These are phyloP conservation scores for Penicillium turbatum DNA, from an alignment of 495 filamentous ascomycete genomes.

Conservation along the genomic window DNA sequence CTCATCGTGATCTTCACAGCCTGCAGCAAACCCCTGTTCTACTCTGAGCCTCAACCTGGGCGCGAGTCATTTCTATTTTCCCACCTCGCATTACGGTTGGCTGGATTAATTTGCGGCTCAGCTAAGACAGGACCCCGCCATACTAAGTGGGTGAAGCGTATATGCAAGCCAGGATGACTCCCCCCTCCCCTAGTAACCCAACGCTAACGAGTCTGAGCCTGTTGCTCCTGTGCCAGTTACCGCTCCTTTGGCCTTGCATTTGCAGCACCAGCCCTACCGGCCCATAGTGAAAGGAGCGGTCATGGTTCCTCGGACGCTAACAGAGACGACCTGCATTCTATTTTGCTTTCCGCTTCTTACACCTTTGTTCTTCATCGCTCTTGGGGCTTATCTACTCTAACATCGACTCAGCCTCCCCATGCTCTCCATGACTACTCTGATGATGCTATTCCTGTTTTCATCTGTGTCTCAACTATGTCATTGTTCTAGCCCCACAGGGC, in stretches of 20 bases:
- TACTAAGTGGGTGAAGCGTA: conserved; percentile 1
- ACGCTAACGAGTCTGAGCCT: not conserved
- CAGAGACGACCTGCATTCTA: not conserved
- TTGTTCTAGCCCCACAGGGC: not conserved
- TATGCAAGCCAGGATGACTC: not conserved
- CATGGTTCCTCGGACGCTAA: not conserved
- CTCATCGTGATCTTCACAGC: conserved; percentile 5
- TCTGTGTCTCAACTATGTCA: not conserved
- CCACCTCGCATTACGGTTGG: not conserved
- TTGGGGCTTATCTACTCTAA: not conserved
- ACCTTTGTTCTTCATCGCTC: not conserved
- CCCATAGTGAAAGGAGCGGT: conserved; percentile 6
- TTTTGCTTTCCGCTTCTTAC: not conserved
- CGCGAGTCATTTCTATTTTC: not conserved
- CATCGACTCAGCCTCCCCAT: not conserved
- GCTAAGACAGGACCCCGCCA: not conserved
- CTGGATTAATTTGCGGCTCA: conserved; percentile 1
- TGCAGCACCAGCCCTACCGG: conserved; percentile 8
- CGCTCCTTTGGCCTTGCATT: conserved; percentile 3
- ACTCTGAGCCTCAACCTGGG: conserved; percentile 12
- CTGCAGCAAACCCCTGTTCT: conserved; percentile 5
- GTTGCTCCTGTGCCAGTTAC: conserved; percentile 1
- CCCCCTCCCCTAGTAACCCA: not conserved
- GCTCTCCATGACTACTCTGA: not conserved
- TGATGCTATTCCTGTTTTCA: not conserved